Percentiles rank a stretch among this genome's conserved stretches.
These are phyloP conservation scores for Adansonia grandidieri DNA, from an alignment of 441 rosid species.

Conservation along the genomic window DNA sequence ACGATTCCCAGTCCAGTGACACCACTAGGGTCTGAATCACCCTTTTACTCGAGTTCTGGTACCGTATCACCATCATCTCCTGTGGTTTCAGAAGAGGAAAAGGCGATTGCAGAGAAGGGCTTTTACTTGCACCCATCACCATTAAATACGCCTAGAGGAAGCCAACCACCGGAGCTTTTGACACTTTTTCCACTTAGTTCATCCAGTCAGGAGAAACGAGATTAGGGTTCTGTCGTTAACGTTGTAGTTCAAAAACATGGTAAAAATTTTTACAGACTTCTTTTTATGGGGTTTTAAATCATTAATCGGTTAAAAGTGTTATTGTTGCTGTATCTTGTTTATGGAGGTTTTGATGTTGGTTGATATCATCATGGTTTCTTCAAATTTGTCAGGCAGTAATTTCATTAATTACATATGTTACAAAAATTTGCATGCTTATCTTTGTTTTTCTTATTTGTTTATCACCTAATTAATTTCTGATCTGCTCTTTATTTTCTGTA, in stretches of 20 bases:
- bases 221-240: constrained; percentile 22
- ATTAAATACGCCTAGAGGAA: constrained; percentile 45
- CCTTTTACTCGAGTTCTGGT: constrained; percentile 34
- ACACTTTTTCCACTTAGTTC: constrained; percentile 57
- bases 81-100: constrained; percentile 42
- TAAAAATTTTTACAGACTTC: not conserved
- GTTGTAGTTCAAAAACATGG: not conserved
- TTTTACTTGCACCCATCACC: constrained; percentile 57
- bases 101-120: constrained; percentile 46
- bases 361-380: not conserved
- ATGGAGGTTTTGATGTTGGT: not conserved
- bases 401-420: no score
- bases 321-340: not conserved
- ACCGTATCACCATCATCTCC: constrained; percentile 43
- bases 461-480: no score
- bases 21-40: constrained; percentile 38
- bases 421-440: not conserved
- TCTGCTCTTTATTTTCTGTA: no score
- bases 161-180: constrained; percentile 53
- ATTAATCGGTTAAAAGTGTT: not conserved
- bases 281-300: not conserved
- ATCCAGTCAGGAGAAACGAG: constrained; percentile 27
- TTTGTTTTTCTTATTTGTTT: not conserved
- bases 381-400: no score
- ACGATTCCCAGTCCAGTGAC: constrained; percentile 49